Evolutionary conservation across 257 asterid species (phyloP).

Genomic region (Craterostigma plantagineum): DNA sequence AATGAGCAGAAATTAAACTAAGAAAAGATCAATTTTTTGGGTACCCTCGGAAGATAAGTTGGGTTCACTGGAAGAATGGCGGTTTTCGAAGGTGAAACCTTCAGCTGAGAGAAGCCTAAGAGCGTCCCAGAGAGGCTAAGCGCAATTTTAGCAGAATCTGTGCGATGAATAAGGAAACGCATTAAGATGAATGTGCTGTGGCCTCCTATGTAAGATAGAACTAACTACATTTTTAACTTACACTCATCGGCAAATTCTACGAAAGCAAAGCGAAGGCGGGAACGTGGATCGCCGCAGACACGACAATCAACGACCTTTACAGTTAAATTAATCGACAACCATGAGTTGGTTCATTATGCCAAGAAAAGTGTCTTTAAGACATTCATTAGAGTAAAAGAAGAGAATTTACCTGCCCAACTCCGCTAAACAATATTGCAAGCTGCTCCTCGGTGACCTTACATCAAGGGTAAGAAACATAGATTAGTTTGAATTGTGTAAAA

Average conservation of each 20-base stretch:
- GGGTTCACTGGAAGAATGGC: constrained; percentile 97
- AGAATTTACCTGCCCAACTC: constrained; percentile 69
- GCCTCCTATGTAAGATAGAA: too few species aligned
- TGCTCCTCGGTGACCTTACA: constrained; percentile 72
- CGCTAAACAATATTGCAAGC: constrained; percentile 68
- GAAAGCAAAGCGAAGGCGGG: constrained; percentile 95
- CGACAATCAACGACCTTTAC: constrained; percentile 99
- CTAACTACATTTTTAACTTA: constrained; percentile 17
- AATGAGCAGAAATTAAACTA: not conserved
- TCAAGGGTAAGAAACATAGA: constrained; percentile 14
- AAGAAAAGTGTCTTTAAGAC: not conserved
- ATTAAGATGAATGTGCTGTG: not conserved
- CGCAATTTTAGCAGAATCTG: constrained; percentile 72
- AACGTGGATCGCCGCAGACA: constrained; percentile 95
- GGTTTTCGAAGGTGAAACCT: constrained; percentile 91
- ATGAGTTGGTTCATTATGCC: not conserved
- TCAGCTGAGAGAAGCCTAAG: constrained; percentile 63
- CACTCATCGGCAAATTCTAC: constrained; percentile 92
- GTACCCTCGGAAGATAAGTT: constrained; percentile 83
- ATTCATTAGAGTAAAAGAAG: not conserved
- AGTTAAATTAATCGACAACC: constrained; percentile 6
- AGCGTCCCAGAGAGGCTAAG: constrained; percentile 55
- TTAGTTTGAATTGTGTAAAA: not conserved
- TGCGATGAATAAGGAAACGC: constrained; percentile 8
- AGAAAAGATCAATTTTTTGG: constrained; percentile 2